Evolutionary conservation across 768 basidiomycete species (phyloP).

Genomic region (Coprinopsis sp.): DNA sequence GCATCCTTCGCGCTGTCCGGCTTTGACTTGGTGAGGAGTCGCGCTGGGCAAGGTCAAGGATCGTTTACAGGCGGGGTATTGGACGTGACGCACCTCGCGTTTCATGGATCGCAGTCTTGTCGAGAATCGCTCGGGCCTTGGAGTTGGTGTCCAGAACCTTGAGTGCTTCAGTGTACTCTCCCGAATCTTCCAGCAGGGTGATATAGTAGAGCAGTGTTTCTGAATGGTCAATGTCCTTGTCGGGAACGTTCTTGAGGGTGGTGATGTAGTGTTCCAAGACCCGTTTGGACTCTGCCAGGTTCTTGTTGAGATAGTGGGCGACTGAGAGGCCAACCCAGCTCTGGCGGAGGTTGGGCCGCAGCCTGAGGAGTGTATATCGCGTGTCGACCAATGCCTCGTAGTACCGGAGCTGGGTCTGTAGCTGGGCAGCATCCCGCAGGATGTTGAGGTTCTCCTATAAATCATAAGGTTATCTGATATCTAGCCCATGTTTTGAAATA

Average conservation of each 20-base stretch:
- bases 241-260: slow-evolving; percentile 74
- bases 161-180: slow-evolving; percentile 56
- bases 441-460: slow-evolving; percentile 90
- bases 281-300: slow-evolving; percentile 62
- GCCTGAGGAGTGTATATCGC: slow-evolving; percentile 70
- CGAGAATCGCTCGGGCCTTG: slow-evolving; percentile 63
- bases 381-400: slow-evolving; percentile 79
- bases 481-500: neutral
- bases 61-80: slow-evolving; percentile 9
- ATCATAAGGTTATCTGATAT: slow-evolving; percentile 2
- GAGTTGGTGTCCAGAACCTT: slow-evolving; percentile 57
- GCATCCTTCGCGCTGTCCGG: slow-evolving; percentile 72
- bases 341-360: slow-evolving; percentile 78
- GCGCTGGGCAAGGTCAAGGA: slow-evolving; percentile 45
- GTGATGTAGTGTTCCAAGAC: slow-evolving; percentile 69
- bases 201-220: slow-evolving; percentile 80
- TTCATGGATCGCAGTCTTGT: slow-evolving; percentile 65
- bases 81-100: slow-evolving; percentile 46
- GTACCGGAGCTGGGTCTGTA: slow-evolving; percentile 83
- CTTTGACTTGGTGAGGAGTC: slow-evolving; percentile 64
- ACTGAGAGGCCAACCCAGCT: slow-evolving; percentile 91
- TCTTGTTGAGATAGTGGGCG: slow-evolving; percentile 81
- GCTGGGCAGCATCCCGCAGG: slow-evolving; percentile 81
- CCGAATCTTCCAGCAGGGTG: slow-evolving; percentile 66
- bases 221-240: slow-evolving; percentile 78